These are phyloP conservation scores for Prunus davidiana DNA, from an alignment of 306 rosid species.

Conservation along the genomic window DNA sequence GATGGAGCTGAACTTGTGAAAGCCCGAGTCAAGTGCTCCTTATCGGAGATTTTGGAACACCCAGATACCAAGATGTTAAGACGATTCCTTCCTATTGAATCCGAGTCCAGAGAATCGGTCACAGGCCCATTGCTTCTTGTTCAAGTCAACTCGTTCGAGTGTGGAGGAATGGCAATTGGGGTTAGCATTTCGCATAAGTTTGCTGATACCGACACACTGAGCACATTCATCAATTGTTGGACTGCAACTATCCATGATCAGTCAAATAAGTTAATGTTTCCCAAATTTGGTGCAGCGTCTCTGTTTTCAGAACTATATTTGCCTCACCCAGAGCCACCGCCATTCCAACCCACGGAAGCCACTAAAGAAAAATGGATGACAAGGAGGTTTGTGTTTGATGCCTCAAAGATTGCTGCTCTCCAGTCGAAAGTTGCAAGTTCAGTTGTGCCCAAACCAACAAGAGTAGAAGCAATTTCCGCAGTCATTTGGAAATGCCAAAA, in stretches of 20 bases:
- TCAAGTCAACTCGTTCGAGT: constrained; percentile 22
- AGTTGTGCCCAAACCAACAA: constrained; percentile 20
- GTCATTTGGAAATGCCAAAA: constrained; percentile 40
- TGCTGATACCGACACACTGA: no score
- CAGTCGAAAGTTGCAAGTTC: no score
- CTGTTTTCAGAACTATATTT: neutral
- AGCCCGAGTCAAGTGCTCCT: constrained; percentile 24
- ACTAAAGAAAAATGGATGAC: constrained; percentile 19
- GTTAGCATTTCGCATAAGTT: no score
- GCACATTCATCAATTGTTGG: no score
- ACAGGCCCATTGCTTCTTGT: constrained; percentile 22
- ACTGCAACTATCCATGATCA: neutral
- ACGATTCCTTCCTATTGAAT: constrained; percentile 25
- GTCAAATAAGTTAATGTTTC: neutral
- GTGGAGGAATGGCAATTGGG: neutral
- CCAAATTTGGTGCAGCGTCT: neutral
- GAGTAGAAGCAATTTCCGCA: constrained; percentile 37
- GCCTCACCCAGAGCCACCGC: neutral
- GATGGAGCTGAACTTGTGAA: constrained; percentile 32
- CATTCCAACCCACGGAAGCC: neutral
- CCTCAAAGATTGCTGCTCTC: no score
- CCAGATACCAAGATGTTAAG: constrained; percentile 12
- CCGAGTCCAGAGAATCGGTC: neutral
- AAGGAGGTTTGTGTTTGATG: neutral
- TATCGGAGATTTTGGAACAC: constrained; percentile 16